Evolutionary conservation across 2,329 filamentous ascomycete genomes (phyloP).

Genomic region (Alternaria ventricosa): DNA sequence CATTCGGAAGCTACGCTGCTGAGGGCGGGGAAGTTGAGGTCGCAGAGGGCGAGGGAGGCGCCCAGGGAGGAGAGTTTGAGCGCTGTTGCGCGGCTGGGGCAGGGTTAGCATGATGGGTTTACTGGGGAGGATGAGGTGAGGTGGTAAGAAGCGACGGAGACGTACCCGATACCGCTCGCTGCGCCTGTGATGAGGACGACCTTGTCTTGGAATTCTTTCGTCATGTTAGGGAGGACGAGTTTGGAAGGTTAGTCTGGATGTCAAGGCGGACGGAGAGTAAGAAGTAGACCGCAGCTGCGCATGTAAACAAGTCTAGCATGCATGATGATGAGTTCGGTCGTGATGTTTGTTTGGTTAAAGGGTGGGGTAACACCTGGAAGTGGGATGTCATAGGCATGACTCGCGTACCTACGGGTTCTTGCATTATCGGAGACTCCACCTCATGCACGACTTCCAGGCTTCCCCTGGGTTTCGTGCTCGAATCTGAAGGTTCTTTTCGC

Average conservation of each 20-base stretch:
- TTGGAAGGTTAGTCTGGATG: too few species aligned
- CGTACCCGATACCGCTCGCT: slow-evolving; percentile 56
- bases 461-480: slow-evolving; percentile 13
- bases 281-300: not conserved
- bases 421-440: not conserved
- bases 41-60: slow-evolving; percentile 44
- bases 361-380: slow-evolving; percentile 42
- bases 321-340: slow-evolving; percentile 15
- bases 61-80: slow-evolving; percentile 57
- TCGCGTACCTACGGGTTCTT: slow-evolving; percentile 16
- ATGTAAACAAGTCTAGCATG: not conserved
- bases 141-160: not conserved
- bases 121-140: not conserved
- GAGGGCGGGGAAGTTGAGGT: slow-evolving; percentile 51
- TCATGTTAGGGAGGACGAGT: slow-evolving; percentile 20
- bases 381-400: slow-evolving; percentile 40
- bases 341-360: slow-evolving; percentile 28
- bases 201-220: slow-evolving; percentile 39
- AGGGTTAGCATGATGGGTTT: not conserved
- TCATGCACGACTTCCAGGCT: not conserved
- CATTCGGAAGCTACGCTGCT: slow-evolving; percentile 41
- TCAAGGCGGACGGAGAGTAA: not conserved
- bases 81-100: slow-evolving; percentile 52
- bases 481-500: not conserved
- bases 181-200: slow-evolving; percentile 41